Conservation (phyloP, 2,329 filamentous ascomycete species). For the Trichoderma asperellum region DNA sequence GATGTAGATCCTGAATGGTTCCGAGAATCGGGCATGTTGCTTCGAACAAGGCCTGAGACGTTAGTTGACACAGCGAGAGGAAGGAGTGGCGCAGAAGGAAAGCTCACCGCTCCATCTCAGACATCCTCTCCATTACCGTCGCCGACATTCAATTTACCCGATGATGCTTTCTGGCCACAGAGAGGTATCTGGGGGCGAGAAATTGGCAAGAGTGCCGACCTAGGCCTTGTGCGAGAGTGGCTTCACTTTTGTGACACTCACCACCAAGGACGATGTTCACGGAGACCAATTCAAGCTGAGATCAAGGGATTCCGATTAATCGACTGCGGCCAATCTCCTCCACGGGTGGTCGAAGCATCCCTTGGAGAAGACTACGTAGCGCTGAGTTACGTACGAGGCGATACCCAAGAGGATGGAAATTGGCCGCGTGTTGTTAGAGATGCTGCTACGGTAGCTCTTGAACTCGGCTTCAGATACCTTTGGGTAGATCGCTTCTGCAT, state of each 20-base stretch:
- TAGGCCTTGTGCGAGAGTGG: constrained; percentile 41
- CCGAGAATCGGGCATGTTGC: constrained; percentile 42
- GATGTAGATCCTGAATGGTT: constrained; percentile 42
- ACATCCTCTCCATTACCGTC: constrained; percentile 28
- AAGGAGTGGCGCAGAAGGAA: constrained; percentile 29
- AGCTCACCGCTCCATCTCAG: constrained; percentile 32
- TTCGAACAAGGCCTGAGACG: constrained; percentile 38
- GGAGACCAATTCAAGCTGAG: constrained; percentile 34
- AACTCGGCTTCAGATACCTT: constrained; percentile 43
- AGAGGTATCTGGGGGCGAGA: constrained; percentile 44
- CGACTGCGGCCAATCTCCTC: constrained; percentile 42
- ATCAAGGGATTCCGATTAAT: constrained; percentile 42
- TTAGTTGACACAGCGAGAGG: constrained; percentile 34
- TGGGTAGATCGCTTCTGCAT: constrained; percentile 48
- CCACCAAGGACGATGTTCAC: constrained; percentile 41
- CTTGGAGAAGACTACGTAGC: constrained; percentile 40
- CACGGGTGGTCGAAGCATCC: constrained; percentile 37
- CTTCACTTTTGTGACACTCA: constrained; percentile 42
- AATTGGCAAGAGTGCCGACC: constrained; percentile 38
- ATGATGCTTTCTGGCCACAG: constrained; percentile 36
- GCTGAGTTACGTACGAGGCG: constrained; percentile 44
- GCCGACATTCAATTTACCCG: not conserved
- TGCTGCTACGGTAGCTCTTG: constrained; percentile 39
- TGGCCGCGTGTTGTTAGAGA: constrained; percentile 43
- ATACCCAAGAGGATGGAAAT: constrained; percentile 31